Percentiles rank a stretch among this genome's conserved stretches.
Conservation (phyloP, 371 early-diverging fungal species). For the Mucor mucedo region DNA sequence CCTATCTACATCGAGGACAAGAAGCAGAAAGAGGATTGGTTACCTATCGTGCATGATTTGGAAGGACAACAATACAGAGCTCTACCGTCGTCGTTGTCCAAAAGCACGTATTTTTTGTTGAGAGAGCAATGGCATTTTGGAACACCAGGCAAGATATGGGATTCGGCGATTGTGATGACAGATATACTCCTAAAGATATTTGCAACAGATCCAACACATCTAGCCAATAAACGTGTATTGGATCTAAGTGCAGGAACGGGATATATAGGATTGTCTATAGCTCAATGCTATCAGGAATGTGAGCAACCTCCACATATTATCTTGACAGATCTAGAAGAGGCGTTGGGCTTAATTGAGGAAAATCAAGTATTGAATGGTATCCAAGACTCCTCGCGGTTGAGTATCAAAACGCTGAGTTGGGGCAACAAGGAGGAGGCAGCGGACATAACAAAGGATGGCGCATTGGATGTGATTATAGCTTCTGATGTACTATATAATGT, state of each 20-base stretch:
- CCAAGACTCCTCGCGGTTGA: neutral
- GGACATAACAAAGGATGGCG: neutral
- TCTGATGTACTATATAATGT: constrained; percentile 61
- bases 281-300: neutral
- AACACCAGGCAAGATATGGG: constrained; percentile 61
- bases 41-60: neutral
- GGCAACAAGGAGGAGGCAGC: constrained; percentile 9
- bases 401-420: constrained; percentile 34
- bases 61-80: constrained; percentile 11
- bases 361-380: constrained; percentile 43
- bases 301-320: constrained; percentile 18
- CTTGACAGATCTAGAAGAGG: constrained; percentile 52
- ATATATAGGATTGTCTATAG: constrained; percentile 27
- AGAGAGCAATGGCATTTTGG: constrained; percentile 50
- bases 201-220: constrained; percentile 8
- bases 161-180: constrained; percentile 53
- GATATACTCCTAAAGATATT: constrained; percentile 34
- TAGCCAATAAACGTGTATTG: constrained; percentile 37
- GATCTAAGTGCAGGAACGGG: constrained; percentile 54
- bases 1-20: neutral
- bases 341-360: constrained; percentile 37
- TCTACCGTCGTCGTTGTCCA: neutral
- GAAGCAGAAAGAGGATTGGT: neutral
- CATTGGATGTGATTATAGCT: constrained; percentile 47
- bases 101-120: constrained; percentile 3